These are phyloP conservation scores for Neoarthrinium moseri DNA, from an alignment of 2,329 filamentous ascomycete genomes.

Conservation along the genomic window DNA sequence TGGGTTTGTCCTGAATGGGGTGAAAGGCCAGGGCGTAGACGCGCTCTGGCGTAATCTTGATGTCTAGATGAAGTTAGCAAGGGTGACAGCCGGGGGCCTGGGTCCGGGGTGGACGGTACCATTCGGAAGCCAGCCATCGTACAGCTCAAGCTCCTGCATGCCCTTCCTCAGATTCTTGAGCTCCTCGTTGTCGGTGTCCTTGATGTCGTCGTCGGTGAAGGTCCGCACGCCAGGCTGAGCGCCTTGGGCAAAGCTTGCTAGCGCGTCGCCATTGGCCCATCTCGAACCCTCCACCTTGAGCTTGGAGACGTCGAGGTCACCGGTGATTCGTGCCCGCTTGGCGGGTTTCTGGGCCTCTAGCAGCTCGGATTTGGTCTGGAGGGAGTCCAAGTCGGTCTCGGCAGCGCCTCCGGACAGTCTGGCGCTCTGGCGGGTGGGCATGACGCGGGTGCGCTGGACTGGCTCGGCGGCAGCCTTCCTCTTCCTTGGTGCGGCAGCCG, in stretches of 20 bases:
- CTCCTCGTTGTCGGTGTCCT: slow-evolving; percentile 74
- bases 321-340: slow-evolving; percentile 56
- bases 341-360: slow-evolving; percentile 32
- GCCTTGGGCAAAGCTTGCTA: slow-evolving; percentile 60
- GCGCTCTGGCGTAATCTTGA: slow-evolving; percentile 87
- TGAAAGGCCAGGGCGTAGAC: slow-evolving; percentile 89
- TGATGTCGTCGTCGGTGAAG: slow-evolving; percentile 80
- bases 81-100: not conserved
- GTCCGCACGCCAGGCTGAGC: slow-evolving; percentile 82
- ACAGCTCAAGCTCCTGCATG: slow-evolving; percentile 76
- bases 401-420: slow-evolving; percentile 56
- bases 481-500: slow-evolving; percentile 34
- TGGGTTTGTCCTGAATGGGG: slow-evolving; percentile 78
- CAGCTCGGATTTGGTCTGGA: slow-evolving; percentile 49
- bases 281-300: slow-evolving; percentile 78
- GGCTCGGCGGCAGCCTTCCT: slow-evolving; percentile 40
- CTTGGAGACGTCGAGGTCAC: slow-evolving; percentile 69
- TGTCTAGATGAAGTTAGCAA: slow-evolving; percentile 51
- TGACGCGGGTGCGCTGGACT: slow-evolving; percentile 43
- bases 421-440: slow-evolving; percentile 57
- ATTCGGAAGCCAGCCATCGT: slow-evolving; percentile 80
- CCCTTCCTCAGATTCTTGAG: slow-evolving; percentile 71
- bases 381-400: slow-evolving; percentile 39
- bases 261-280: slow-evolving; percentile 67
- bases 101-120: slow-evolving; percentile 55